Base-by-base conservation (phyloP, 257 asterid species). In the Coffea eugenioides region DNA sequence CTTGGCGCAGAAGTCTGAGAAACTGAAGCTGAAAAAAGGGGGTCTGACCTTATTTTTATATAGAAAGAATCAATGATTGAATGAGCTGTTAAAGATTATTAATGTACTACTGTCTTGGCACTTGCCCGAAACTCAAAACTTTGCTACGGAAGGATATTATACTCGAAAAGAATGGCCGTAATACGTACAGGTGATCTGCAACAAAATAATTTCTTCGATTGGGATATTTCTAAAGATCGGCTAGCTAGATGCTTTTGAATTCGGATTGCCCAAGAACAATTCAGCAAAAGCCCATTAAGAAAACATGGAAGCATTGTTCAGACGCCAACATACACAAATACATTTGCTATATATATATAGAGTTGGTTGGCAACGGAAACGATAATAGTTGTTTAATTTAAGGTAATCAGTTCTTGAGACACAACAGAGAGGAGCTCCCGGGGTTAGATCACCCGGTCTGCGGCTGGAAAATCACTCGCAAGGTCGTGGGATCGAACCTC, bases 91-190 rank as follows among this genome's bases (percentile, higher is more conserved):
- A 76, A 62, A 62, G 49, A 11, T 25, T 23, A 2, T 39, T 39
- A 39, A 39, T 4, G 79, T 76, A 62, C 72, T 76, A 62, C 72
- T 62, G 45, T 46, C 72, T 41, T n/a, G 61, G 79, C 61, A 61
- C 61, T 64, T 43, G 45, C 46, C 48, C 9, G 10, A 45, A 62
- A 52, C 79, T 0, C 15, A 12, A 12, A 62, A 23, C 25, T 61
- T 75, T 39, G 43, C 5, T 39, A 39, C 0, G 43, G 43, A 39
- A 39, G 43, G 43, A 39, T 39, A 39, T 39, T 9, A 64, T 43
- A 25, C 34, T n/a, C 2, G 43, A 75, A 75, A 49, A 61, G 45
- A 61, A 75, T 75, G 78, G 65, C 57, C 77, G 21, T 6, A 66
- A 12, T 15, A 15, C n/a, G 27, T 36, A 7, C 41, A 57, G 25